Evolutionary conservation across 441 rosid species (phyloP), one percentile per base, ranked within the genome.

Genomic region (Erodium trifolium): DNA sequence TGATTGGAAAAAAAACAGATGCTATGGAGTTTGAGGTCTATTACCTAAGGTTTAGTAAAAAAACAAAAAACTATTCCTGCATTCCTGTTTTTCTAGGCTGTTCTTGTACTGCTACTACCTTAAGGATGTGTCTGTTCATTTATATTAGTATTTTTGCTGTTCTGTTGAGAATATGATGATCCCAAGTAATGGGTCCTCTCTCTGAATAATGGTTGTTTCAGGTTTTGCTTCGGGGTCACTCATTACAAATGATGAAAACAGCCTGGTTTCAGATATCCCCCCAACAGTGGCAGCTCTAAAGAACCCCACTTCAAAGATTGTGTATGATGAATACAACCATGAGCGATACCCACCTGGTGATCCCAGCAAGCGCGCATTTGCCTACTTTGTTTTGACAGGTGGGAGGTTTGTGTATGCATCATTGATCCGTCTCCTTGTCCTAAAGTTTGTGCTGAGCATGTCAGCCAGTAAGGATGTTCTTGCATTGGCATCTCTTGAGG

Each of bases 381-480:
- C 98, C 37, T 93, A 93, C 78, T 93, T 93, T 64, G 94, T 88
- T 74, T 70, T 93, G 71, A 76, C 96, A 0, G 98, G 98, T 71
- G 98, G 98, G 45, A 86, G 97, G 82, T 93, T 93, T 72, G 92
- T 89, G 3, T 91, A 93, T 72, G 98, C 97, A 63, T 91, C 97
- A 16, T 72, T 93, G 53, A 51, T 89, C 76, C 97, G 98, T 10
- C 96, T 93, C 67, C 84, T 93, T 69, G 68, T 91, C 71, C 95
- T 93, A 66, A 93, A 93, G 85, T 80, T 93, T 74, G 81, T 93
- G 62, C 81, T 91, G 65, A 93, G 98, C 80, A 93, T 93, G 98
- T 91, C 98, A 8, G 97, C 98, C 7, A 93, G 96, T 81, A 91
- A 91, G 66, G 98, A 93, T 67, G 97, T 93, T 49, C 98, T 93